These are phyloP conservation scores for Hypoxylon sp. DNA, from an alignment of 2,329 filamentous ascomycete species.

Conservation along the genomic window DNA sequence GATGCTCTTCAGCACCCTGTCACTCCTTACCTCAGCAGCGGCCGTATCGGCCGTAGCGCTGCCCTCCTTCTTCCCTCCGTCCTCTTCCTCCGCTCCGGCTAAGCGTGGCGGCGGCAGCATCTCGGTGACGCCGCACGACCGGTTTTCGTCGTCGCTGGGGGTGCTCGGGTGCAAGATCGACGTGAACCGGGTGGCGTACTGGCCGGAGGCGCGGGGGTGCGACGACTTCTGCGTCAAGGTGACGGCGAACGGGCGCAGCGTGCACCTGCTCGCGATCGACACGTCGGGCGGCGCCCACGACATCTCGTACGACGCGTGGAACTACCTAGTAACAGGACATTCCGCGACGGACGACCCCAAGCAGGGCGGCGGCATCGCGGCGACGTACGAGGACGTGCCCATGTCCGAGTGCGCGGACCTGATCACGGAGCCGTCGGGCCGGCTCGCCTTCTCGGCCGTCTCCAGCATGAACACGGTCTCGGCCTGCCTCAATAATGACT, in stretches of 20 bases:
- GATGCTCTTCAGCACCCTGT: constrained; percentile 31
- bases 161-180: constrained; percentile 69
- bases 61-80: constrained; percentile 1
- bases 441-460: constrained; percentile 49
- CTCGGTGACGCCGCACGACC: constrained; percentile 62
- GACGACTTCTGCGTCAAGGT: constrained; percentile 65
- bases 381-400: constrained; percentile 55
- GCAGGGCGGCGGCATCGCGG: constrained; percentile 56
- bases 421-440: constrained; percentile 49
- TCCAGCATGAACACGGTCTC: constrained; percentile 63
- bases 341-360: constrained; percentile 55
- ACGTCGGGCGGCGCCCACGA: constrained; percentile 64
- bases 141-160: constrained; percentile 64
- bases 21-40: constrained; percentile 26
- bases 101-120: constrained; percentile 26
- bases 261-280: constrained; percentile 68
- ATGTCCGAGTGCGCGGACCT: constrained; percentile 57
- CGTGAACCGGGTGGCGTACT: constrained; percentile 69
- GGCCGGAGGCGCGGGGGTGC: constrained; percentile 61
- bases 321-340: constrained; percentile 60
- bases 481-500: constrained; percentile 52
- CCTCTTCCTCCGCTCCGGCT: neutral
- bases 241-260: constrained; percentile 55
- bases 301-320: constrained; percentile 69
- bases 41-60: constrained; percentile 28